These are phyloP conservation scores for Ogataea philodendri DNA, from an alignment of 805 yeast genomes.

Conservation along the genomic window DNA sequence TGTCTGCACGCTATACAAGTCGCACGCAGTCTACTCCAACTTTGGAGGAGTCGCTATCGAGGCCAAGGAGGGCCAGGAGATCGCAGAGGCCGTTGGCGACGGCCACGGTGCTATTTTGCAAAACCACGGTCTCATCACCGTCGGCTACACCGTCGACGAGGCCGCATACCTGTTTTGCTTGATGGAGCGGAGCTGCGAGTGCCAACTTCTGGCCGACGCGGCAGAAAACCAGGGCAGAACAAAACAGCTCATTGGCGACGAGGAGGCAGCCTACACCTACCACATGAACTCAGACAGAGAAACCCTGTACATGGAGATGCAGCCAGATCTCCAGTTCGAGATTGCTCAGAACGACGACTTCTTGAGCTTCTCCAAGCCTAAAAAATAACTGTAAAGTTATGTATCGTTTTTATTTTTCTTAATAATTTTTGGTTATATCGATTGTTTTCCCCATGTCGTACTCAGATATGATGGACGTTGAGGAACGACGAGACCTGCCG, in stretches of 20 bases:
- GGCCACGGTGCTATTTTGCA: constrained; percentile 59
- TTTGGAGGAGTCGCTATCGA: constrained; percentile 75
- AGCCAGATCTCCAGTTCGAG: constrained; percentile 62
- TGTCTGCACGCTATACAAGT: constrained; percentile 62
- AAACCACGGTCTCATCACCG: constrained; percentile 73
- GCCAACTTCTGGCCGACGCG: constrained; percentile 64
- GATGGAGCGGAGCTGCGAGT: constrained; percentile 63
- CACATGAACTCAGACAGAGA: constrained; percentile 63
- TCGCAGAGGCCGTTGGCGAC: constrained; percentile 61
- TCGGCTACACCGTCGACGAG: constrained; percentile 69
- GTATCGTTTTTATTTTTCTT: not conserved
- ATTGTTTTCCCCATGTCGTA: constrained; percentile 2
- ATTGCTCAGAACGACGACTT: constrained; percentile 31
- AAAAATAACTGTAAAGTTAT: not conserved
- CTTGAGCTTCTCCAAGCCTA: constrained; percentile 25
- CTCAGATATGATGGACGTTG: constrained; percentile 5
- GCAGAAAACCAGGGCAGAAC: constrained; percentile 39
- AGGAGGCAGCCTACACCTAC: constrained; percentile 66
- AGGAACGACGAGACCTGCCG: constrained; percentile 5
- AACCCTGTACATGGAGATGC: constrained; percentile 68
- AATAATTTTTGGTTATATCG: not conserved
- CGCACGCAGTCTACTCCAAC: constrained; percentile 61
- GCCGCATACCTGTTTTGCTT: constrained; percentile 65
- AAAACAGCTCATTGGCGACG: constrained; percentile 49
- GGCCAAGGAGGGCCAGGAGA: constrained; percentile 56